Percentiles rank a stretch among this genome's conserved stretches.
Conservation (phyloP, 352 stramenopile species). For the Phytophthora fragariaefolia region DNA sequence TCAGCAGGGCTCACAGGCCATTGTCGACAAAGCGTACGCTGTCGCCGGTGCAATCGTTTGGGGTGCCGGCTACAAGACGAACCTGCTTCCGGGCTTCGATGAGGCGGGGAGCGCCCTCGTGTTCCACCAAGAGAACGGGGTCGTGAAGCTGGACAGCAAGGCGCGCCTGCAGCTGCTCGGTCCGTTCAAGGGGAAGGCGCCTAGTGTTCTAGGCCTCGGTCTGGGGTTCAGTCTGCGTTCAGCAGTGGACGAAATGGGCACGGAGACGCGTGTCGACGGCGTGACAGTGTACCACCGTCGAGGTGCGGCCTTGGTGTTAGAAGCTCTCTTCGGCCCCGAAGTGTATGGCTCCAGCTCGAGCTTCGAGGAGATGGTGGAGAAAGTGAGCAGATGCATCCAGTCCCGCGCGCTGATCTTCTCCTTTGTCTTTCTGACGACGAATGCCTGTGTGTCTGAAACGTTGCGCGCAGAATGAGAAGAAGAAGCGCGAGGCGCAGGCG, state of each 20-base stretch:
- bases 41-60: conserved; percentile 80
- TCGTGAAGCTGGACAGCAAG: conserved; percentile 72
- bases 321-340: conserved; percentile 61
- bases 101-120: conserved; percentile 45
- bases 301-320: conserved; percentile 75
- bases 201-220: conserved; percentile 69
- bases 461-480: conserved; percentile 47
- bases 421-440: conserved; percentile 18
- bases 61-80: conserved; percentile 82
- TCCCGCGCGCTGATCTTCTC: background rate
- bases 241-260: conserved; percentile 81
- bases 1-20: conserved; percentile 52
- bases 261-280: conserved; percentile 75
- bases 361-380: conserved; percentile 89
- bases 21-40: conserved; percentile 72
- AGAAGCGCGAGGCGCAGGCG: conserved; percentile 38
- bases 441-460: conserved; percentile 21
- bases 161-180: conserved; percentile 49
- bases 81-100: conserved; percentile 62
- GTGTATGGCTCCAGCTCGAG: conserved; percentile 67
- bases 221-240: conserved; percentile 83
- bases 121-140: conserved; percentile 62
- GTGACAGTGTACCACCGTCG: conserved; percentile 89
- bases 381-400: conserved; percentile 41
- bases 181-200: conserved; percentile 22